Base-by-base conservation (phyloP, 371 early-diverging fungal genomes). In the Mucor sp. region DNA sequence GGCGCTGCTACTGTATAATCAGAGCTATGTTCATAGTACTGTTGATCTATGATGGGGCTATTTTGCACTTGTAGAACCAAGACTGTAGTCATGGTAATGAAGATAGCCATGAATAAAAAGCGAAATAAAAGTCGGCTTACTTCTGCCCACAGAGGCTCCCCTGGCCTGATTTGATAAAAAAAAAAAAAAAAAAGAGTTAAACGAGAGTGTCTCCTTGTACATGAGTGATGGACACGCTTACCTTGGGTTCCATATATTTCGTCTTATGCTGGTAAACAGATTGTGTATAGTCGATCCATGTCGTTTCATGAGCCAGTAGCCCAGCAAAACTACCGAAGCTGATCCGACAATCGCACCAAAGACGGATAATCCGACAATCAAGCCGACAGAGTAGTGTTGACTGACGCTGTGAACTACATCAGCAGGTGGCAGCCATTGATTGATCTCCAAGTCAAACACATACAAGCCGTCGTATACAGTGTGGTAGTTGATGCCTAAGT, bases 121-220 rank as follows among this genome's bases (percentile, higher is more conserved):
- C 76, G 59, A 63, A 72, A 71, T 8, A 72, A 33, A 4, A 76
- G 53, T 1, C 79, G 70, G 37, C 65, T 41, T 0, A 68, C 48
- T 55, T 79, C 79, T 27, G 76, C 76, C 79, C 79, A 79, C 14
- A 71, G 25, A 11, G 79, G 79, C 48, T 79, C 79, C 6, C 79
- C 79, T 7, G 74, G 53, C 43, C 79, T 78, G 5, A 63, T 5
- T 56, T 25, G 8, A 39, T 7, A 12, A 32, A 17, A 21, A 33
- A 33, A 33, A 33, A 8, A 33, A 33, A 33, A 33, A 4, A 8
- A 4, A n/a, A n/a, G n/a, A n/a, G n/a, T n/a, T n/a, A n/a, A n/a
- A n/a, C n/a, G n/a, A n/a, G n/a, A n/a, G n/a, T 6, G 7, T 33
- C 12, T 35, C 1, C 1, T 12, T 12, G 7, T 33, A 33, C 33